phyloP scores from a whole-genome alignment of 2,329 filamentous ascomycete genomes.

The Fusarium papillatum region DNA sequence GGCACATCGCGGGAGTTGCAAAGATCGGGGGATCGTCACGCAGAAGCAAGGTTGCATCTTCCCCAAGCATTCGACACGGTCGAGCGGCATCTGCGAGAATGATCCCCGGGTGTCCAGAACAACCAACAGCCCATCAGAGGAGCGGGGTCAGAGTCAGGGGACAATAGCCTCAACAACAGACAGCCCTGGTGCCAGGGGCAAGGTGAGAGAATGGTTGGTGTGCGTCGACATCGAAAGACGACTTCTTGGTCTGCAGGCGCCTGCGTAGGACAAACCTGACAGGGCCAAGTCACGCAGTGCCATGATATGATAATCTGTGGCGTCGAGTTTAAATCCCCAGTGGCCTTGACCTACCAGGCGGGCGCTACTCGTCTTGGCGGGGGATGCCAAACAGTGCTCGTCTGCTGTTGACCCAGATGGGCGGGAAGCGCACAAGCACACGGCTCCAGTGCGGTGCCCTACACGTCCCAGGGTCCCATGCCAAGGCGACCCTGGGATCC shows the following conservation, averaged over 20 bases:
- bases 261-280: constrained; percentile 1
- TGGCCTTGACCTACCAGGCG: constrained; percentile 26
- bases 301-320: constrained; percentile 26
- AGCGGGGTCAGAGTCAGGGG: constrained; percentile 17
- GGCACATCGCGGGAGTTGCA: constrained; percentile 37
- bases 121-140: constrained; percentile 13
- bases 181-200: constrained; percentile 16
- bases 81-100: constrained; percentile 36
- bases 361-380: constrained; percentile 37
- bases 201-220: constrained; percentile 1
- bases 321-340: constrained; percentile 32
- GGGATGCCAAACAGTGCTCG: constrained; percentile 21
- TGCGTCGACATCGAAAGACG: constrained; percentile 4
- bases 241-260: background rate
- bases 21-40: constrained; percentile 41
- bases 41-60: constrained; percentile 33
- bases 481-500: constrained; percentile 14
- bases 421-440: constrained; percentile 33
- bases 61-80: constrained; percentile 29
- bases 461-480: constrained; percentile 2
- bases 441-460: constrained; percentile 5
- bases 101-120: constrained; percentile 34
- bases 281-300: constrained; percentile 3
- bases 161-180: constrained; percentile 10
- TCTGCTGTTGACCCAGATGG: constrained; percentile 24